Base-by-base conservation (phyloP, 2,329 filamentous ascomycete genomes). In the Fusarium abutilonis region DNA sequence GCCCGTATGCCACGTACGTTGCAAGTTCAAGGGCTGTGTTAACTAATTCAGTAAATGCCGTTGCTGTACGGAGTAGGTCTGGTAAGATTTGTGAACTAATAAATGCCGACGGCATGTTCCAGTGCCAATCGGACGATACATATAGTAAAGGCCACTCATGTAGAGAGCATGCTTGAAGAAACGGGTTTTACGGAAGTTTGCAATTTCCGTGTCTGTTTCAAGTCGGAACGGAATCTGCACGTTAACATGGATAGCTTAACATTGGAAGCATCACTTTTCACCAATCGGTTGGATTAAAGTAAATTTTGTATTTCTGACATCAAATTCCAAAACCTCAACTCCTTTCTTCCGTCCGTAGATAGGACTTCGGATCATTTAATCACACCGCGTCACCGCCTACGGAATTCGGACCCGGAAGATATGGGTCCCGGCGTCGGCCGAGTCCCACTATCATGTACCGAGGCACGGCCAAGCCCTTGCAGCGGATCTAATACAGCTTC, bases 331-430 rank as follows among this genome's bases (percentile, higher is more conserved):
- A 11, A 49, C 35, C 9, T 19, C 17, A 17, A 17, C 14, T 4
- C 21, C n/a, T 14, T 17, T 21, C 19, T 8, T 28, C 15, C 19
- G 21, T 29, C 44, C 45, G 31, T n/a, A n/a, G 19, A 3, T n/a
- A 29, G 51, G 52, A 19, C 31, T 43, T 52, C 52, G 52, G 52
- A 36, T n/a, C 9, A 26, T 38, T 36, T 13, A 42, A 52, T 54
- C 46, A 3, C 21, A 29, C 51, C 51, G 47, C 35, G 21, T 29
- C 29, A 41, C 45, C 51, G 51, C 51, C 9, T 53, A 26, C 46
- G 36, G 35, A 15, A 9, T 52, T 54, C 46, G 46, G 36, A 17
- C 23, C 38, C 36, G 51, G 51, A 29, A 9, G 7, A 17, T n/a
- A 31, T 52, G 46, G 52, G 17, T 9, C 11, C 35, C 31, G 21